Conservation (phyloP, 768 basidiomycete genomes). For the Suillus brevipes region DNA sequence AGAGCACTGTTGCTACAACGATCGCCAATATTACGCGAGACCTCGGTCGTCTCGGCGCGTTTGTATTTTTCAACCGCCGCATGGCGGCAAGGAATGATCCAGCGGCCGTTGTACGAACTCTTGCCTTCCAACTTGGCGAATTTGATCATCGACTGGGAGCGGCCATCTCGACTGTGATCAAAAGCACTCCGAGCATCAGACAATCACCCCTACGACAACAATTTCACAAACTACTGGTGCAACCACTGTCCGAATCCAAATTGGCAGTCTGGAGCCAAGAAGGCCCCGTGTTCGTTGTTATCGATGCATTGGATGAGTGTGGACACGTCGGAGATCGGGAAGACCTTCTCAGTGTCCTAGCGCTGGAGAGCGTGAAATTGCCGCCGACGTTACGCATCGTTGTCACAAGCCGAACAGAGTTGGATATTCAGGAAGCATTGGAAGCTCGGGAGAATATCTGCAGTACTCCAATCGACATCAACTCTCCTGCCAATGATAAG, state of each 20-base stretch:
- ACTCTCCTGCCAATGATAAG: conserved; percentile 23
- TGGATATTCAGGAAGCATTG: conserved; percentile 25
- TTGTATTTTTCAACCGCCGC: conserved; percentile 35
- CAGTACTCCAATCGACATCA: conserved; percentile 27
- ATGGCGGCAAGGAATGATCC: conserved; percentile 32
- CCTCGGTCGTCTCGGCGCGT: conserved; percentile 36
- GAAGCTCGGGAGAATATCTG: conserved; percentile 13
- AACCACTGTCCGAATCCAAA: conserved; percentile 25
- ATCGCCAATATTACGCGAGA: conserved; percentile 35
- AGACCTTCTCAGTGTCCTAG: conserved; percentile 31
- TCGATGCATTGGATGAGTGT: conserved; percentile 39
- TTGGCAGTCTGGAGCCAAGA: conserved; percentile 18
- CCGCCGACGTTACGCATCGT: conserved; percentile 31
- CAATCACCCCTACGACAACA: conserved; percentile 31
- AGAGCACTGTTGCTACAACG: conserved; percentile 38
- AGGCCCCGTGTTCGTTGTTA: conserved; percentile 33
- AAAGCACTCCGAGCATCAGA: conserved; percentile 29
- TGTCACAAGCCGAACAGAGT: conserved; percentile 35
- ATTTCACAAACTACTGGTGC: conserved; percentile 35
- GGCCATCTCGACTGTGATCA: conserved; percentile 26
- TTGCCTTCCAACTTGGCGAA: conserved; percentile 35
- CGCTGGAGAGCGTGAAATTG: conserved; percentile 19
- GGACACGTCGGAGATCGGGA: conserved; percentile 22
- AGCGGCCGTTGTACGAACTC: conserved; percentile 31
- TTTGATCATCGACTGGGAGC: conserved; percentile 32